Percentiles rank a stretch among this genome's conserved stretches.
These are phyloP conservation scores for Aspergillus sp. DNA, from an alignment of 2,329 filamentous ascomycete genomes.

Conservation along the genomic window DNA sequence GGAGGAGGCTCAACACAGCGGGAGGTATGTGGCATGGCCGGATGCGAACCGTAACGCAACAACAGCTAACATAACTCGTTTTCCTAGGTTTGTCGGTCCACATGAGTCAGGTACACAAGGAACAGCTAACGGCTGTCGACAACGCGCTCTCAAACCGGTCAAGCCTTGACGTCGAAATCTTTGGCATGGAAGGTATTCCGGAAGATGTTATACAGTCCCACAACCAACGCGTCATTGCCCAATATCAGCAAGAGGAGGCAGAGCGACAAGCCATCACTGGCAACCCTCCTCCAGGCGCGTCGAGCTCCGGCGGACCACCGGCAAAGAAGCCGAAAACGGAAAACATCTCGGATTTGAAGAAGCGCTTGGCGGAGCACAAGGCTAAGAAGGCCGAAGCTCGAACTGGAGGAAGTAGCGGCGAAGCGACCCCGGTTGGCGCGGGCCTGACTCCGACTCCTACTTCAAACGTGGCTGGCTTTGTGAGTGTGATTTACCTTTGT, in stretches of 20 bases:
- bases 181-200: conserved; percentile 96
- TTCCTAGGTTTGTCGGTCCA: conserved; percentile 84
- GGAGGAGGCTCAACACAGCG: conserved; percentile 85
- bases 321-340: conserved; percentile 74
- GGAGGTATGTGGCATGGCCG: conserved; percentile 68
- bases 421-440: conserved; percentile 59
- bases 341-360: conserved; percentile 76
- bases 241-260: conserved; percentile 83
- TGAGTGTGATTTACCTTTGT: conserved; percentile 47
- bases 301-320: conserved; percentile 47
- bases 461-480: conserved; percentile 60
- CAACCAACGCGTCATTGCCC: conserved; percentile 81
- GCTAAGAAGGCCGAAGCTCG: conserved; percentile 67
- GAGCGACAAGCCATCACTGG: conserved; percentile 81
- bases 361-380: conserved; percentile 76
- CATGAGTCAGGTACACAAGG: conserved; percentile 98
- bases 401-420: conserved; percentile 60
- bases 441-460: conserved; percentile 49
- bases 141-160: conserved; percentile 88
- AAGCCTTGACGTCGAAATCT: conserved; percentile 90
- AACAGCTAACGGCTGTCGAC: conserved; percentile 82
- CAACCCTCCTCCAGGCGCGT: conserved; percentile 72
- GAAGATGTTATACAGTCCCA: conserved; percentile 82
- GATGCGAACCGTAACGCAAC: not conserved
- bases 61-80: not conserved